Evolutionary conservation across 345 rosid genomes (phyloP), one percentile per base, ranked within the genome.

Genomic region (Schrenkiella parvula): DNA sequence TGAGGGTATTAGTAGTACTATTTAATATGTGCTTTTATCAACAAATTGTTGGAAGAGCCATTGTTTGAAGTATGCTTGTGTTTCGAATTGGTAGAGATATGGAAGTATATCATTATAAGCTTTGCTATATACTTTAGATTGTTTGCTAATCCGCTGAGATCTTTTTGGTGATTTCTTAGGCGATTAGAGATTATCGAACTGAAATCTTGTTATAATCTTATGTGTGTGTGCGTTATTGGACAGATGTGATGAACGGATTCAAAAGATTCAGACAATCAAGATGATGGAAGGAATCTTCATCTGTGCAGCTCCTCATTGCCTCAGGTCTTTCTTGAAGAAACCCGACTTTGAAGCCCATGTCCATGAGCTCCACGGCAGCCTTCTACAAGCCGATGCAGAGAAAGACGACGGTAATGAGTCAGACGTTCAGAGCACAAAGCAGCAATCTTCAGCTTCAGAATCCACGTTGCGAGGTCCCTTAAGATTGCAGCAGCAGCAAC

Each of bases 231-330:
- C 38, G 18, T 37, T 42, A 7, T 54, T 44, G 59, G 60, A 70
- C 39, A 91, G 99, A 39, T 91, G 98, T 74, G 99, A 95, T 79
- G 99, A 95, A 31, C 93, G 98, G 14, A 89, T 95, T 44, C 96
- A 88, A 78, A 91, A 91, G 85, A 95, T 95, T 55, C 98, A 95
- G 74, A 88, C 98, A 13, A 95, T 95, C 76, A 95, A 91, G 81
- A 81, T 95, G 81, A 89, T 95, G 99, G 98, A 91, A 71, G 96
- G 99, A 52, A 86, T 95, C 77, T 91, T 86, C 83, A 85, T 95
- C 46, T 91, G 99, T 85, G 99, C 99, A 52, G 99, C 99, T 54
- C 96, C 99, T 72, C 97, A 95, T 72, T 95, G 99, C 77, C 92
- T 95, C 21, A 89, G 84, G 73, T 95, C 99, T 21, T 95, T 95